These are phyloP conservation scores for Acrocalymma vagum DNA, from an alignment of 2,329 filamentous ascomycete genomes.

Conservation along the genomic window DNA sequence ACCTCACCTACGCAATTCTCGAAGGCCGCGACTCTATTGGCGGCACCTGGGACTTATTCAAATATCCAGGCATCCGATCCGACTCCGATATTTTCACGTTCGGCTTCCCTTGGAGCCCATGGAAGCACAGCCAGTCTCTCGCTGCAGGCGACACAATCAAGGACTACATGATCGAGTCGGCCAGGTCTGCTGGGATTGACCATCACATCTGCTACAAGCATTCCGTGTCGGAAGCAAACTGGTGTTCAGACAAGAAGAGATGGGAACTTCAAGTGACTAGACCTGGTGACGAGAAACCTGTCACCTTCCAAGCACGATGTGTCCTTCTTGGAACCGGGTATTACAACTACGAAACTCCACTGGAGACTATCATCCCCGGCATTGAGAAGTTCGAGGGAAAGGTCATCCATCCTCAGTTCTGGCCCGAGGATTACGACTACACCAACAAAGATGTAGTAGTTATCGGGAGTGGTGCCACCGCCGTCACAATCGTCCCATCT, in stretches of 20 bases:
- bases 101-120: conserved; percentile 72
- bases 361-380: conserved; percentile 68
- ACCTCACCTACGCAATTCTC: conserved; percentile 68
- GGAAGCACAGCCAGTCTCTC: conserved; percentile 57
- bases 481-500: conserved; percentile 75
- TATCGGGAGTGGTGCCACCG: conserved; percentile 79
- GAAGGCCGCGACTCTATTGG: conserved; percentile 71
- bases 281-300: conserved; percentile 43
- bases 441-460: conserved; percentile 71
- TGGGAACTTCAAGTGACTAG: conserved; percentile 2
- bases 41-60: conserved; percentile 79
- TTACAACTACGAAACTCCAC: conserved; percentile 72
- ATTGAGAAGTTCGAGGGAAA: conserved; percentile 70
- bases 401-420: conserved; percentile 75
- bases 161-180: conserved; percentile 49
- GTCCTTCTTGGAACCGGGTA: conserved; percentile 70
- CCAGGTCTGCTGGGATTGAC: conserved; percentile 49
- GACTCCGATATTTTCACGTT: conserved; percentile 56
- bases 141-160: conserved; percentile 48
- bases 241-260: conserved; percentile 49
- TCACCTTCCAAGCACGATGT: conserved; percentile 44
- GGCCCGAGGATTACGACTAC: conserved; percentile 72
- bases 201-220: conserved; percentile 51
- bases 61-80: conserved; percentile 70
- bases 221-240: conserved; percentile 43